Conservation (phyloP, 495 filamentous ascomycete genomes). For the Chlorociboria aeruginascens region DNA sequence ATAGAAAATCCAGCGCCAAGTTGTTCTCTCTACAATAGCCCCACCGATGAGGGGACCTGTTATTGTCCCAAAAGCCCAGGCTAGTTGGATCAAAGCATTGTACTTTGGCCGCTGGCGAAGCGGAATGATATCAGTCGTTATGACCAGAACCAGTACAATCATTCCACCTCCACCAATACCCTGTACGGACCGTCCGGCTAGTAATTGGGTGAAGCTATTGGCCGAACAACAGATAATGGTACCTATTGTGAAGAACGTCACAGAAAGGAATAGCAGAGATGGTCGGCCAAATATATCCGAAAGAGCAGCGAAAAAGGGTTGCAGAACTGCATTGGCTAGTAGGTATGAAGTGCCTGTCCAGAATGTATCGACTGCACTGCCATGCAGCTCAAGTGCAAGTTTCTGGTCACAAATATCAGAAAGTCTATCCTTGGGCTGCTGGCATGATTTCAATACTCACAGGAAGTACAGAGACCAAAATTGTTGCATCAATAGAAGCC, state of each 20-base stretch:
- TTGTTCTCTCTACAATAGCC: constrained; percentile 1
- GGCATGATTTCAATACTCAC: constrained; percentile 12
- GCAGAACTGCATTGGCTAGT: constrained; percentile 36
- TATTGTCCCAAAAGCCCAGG: constrained; percentile 54
- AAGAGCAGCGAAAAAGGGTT: constrained; percentile 34
- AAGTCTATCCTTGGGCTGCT: too few relatives aligned
- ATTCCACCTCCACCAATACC: constrained; percentile 60
- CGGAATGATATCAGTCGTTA: constrained; percentile 52
- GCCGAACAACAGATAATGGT: constrained; percentile 45
- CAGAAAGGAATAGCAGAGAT: constrained; percentile 33
- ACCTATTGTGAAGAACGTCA: constrained; percentile 40
- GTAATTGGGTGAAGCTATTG: constrained; percentile 41
- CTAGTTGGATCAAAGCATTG: constrained; percentile 20
- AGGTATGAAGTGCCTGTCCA: constrained; percentile 45
- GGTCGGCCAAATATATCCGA: constrained; percentile 37
- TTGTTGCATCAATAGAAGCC: constrained; percentile 43
- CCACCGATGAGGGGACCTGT: constrained; percentile 12
- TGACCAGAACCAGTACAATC: constrained; percentile 45
- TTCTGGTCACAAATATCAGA: too few relatives aligned
- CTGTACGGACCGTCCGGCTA: constrained; percentile 54
- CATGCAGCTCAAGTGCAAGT: constrained; percentile 32
- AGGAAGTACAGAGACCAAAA: constrained; percentile 34
- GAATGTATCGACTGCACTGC: constrained; percentile 43
- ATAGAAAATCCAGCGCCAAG: constrained; percentile 43
- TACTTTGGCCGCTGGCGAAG: constrained; percentile 32